phyloP scores from a whole-genome alignment of 2,329 filamentous ascomycete genomes.

The Alternaria brassicicola region DNA sequence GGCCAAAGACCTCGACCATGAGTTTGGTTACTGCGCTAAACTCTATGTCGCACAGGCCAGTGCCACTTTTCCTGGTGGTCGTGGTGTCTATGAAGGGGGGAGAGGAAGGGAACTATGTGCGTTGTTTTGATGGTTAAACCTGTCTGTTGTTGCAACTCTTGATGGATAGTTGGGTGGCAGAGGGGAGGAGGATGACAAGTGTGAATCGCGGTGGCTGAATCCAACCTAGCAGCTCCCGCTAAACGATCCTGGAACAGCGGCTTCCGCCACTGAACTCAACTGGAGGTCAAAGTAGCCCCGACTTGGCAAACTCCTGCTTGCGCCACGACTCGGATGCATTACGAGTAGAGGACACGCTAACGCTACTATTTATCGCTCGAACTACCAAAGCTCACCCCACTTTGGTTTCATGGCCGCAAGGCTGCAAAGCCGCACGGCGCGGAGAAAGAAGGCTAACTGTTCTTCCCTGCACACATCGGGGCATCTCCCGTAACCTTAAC shows the following conservation, averaged over 20 bases:
- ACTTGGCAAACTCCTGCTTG: neutral
- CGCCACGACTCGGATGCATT: neutral
- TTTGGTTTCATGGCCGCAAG: constrained; percentile 1
- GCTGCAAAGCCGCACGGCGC: neutral
- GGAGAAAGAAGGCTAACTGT: neutral
- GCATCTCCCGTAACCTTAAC: constrained; percentile 2
- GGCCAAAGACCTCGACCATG: neutral
- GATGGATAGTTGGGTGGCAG: neutral
- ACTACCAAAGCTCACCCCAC: neutral
- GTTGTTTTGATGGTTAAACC: neutral
- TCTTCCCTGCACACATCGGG: neutral
- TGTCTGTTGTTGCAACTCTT: neutral
- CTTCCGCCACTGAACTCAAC: neutral
- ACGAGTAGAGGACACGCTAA: neutral
- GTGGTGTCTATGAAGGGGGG: neutral
- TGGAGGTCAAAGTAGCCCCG: neutral
- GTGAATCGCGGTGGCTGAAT: neutral
- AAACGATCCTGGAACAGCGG: neutral
- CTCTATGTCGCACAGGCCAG: neutral
- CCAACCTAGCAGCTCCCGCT: neutral
- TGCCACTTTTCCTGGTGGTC: neutral
- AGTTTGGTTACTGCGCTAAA: neutral
- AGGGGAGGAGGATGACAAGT: neutral
- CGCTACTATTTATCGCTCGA: neutral
- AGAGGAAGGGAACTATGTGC: neutral